These are phyloP conservation scores for Trametes coccinea DNA, from an alignment of 768 basidiomycete genomes.

Conservation along the genomic window DNA sequence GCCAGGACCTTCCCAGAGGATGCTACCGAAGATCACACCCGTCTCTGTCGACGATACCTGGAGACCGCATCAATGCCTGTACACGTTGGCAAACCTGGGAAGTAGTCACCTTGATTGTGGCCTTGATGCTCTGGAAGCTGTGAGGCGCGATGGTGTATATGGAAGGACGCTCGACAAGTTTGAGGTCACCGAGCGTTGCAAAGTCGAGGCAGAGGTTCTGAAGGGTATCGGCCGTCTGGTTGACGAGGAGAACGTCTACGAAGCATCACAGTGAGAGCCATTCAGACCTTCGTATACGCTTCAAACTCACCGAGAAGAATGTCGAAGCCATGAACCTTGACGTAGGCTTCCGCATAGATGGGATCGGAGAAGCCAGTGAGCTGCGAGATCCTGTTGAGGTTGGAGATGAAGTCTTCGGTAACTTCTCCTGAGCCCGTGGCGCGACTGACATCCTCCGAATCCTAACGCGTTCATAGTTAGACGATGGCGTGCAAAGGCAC, in stretches of 20 bases:
- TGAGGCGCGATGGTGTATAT: constrained; percentile 94
- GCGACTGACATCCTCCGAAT: constrained; percentile 83
- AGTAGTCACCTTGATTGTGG: constrained; percentile 81
- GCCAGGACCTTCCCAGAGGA: constrained; percentile 91
- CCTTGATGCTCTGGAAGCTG: constrained; percentile 97
- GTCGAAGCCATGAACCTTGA: constrained; percentile 97
- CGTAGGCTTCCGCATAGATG: constrained; percentile 96
- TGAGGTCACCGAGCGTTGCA: constrained; percentile 94
- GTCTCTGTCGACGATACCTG: constrained; percentile 94
- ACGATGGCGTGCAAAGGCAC: neutral
- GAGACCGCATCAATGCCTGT: neutral
- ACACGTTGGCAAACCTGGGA: neutral
- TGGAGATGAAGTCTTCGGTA: constrained; percentile 92
- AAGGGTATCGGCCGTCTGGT: constrained; percentile 90
- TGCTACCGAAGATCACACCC: constrained; percentile 97
- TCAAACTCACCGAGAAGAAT: constrained; percentile 74
- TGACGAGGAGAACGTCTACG: constrained; percentile 91
- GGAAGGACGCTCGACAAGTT: constrained; percentile 93
- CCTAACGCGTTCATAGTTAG: constrained; percentile 46
- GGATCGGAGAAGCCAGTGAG: constrained; percentile 98
- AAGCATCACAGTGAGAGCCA: neutral
- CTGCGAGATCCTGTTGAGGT: constrained; percentile 89
- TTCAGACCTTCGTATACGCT: neutral
- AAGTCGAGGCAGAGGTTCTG: constrained; percentile 98
- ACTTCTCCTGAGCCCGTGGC: constrained; percentile 86